Base-by-base conservation (phyloP, 306 rosid genomes). In the Quercus mongolica region DNA sequence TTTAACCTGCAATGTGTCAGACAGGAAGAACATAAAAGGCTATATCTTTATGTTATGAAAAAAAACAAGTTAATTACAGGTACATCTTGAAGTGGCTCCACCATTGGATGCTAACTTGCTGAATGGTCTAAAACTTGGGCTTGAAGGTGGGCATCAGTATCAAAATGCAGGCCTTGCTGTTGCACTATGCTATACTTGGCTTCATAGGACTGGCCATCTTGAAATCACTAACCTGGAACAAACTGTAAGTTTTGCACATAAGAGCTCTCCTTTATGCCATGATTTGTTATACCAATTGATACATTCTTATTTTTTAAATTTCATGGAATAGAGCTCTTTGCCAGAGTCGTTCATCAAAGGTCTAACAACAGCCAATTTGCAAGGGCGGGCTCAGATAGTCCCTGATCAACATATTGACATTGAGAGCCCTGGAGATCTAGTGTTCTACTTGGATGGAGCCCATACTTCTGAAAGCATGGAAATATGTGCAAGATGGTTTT, bases 381-480 rank as follows among this genome's bases (percentile, higher is more conserved):
- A 95, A 88, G 99, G 99, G 73, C 89, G 99, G 81, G 99, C 98
- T 79, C 98, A 95, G 79, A 90, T 92, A 78, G 92, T 95, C 71
- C 81, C 87, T 64, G 98, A 94, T 79, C 81, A 67, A 86, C 79
- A 38, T 68, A 25, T 74, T 75, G 76, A 79, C 84, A 84, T 35
- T 56, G 91, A 85, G 81, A 81, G 63, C 72, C 80, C 87, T 38
- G 88, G 88, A 78, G 89, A 88, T 71, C 91, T 92, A 58, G 84
- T 88, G 56, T 95, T 95, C 87, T 92, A 85, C 86, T 74, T 95
- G 86, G 99, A 95, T 76, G 99, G 98, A 76, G 99, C 99, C 65
- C 99, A 95, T 87, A 95, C 96, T 81, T 97, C 98, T 20, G 97
- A 95, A 89, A 95, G 98, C 84, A 78, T 95, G 92, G 97, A 91